Conservation (phyloP, 1,139 yeast species). For the Protomyces inundatus region DNA sequence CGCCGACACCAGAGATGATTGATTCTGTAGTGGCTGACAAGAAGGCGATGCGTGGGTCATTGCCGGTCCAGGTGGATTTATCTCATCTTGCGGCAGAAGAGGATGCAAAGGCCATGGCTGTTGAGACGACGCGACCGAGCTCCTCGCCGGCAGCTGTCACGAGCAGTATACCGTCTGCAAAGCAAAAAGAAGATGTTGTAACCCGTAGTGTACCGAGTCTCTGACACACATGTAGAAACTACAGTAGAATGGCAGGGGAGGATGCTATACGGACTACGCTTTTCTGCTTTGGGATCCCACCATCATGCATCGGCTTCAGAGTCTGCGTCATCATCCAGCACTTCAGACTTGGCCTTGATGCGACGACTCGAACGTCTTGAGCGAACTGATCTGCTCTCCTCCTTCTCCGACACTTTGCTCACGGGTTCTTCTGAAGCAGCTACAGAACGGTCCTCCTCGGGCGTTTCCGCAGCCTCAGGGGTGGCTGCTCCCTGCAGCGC, state of each 20-base stretch:
- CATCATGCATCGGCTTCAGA: neutral
- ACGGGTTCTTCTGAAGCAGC: too few species aligned
- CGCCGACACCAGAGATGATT: neutral
- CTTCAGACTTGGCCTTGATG: neutral
- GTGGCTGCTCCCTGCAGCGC: neutral
- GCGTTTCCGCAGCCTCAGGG: too few species aligned
- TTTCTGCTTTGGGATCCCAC: too few species aligned
- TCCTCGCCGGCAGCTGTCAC: neutral
- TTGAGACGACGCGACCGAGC: neutral
- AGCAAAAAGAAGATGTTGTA: too few species aligned
- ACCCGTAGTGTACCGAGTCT: too few species aligned
- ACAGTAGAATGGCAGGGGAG: too few species aligned
- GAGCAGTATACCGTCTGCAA: too few species aligned
- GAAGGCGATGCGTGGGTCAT: neutral
- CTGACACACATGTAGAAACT: too few species aligned
- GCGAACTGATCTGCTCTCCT: neutral
- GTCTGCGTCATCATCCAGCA: neutral
- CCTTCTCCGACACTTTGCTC: neutral
- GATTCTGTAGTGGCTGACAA: neutral
- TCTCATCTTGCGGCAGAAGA: neutral
- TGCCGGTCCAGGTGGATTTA: neutral
- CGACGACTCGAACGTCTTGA: neutral
- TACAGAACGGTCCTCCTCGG: too few species aligned
- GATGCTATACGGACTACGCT: too few species aligned
- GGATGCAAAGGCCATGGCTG: neutral